Evolutionary conservation across 2,329 filamentous ascomycete species (phyloP), one percentile per base, ranked within the genome.

Genomic region (Paecilomyces dactylethromorphus): DNA sequence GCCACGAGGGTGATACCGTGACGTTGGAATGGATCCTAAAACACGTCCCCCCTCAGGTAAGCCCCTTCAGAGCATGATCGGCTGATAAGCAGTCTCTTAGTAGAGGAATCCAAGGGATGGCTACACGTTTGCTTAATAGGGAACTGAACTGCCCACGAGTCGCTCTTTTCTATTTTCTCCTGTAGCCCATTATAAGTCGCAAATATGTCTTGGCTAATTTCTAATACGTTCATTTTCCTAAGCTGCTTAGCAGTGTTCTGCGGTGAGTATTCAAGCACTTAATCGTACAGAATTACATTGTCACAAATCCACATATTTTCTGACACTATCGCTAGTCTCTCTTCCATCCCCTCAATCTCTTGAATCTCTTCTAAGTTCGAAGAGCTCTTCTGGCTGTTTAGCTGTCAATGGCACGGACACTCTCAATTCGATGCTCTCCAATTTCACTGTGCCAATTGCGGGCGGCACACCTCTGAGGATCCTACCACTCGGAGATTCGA

Each of bases 401-500:
- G n/a, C 39, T 15, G 39, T 45, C 39, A 1, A n/a, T 7, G 39
- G n/a, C 18, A 18, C 39, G 15, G 21, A 45, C 3, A 15, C n/a
- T 45, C 3, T 45, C 15, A 8, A 15, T 10, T 4, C 39, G 15
- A 18, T 45, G 10, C 39, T 45, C 18, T 45, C 39, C n/a, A 45
- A 45, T 45, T 18, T 45, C n/a, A 45, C 39, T 3, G 39, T 15
- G 3, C 7, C 50, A 13, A 52, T 52, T 52, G 50, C 11, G 3
- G 50, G 26, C 22, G 22, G 22, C 26, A 6, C 26, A 21, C 21
- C 21, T 13, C 62, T 67, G 18, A 58, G 69, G 5, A 66, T 71
- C 21, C 58, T 70, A 2, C 66, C 71, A 1, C 63, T 74, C 2
- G 69, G 70, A 1, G 68, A 72, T 58, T 71, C 68, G 6, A 72